Conservation (phyloP, 176 grass and related monocot species). For the Paspalum notatum region DNA sequence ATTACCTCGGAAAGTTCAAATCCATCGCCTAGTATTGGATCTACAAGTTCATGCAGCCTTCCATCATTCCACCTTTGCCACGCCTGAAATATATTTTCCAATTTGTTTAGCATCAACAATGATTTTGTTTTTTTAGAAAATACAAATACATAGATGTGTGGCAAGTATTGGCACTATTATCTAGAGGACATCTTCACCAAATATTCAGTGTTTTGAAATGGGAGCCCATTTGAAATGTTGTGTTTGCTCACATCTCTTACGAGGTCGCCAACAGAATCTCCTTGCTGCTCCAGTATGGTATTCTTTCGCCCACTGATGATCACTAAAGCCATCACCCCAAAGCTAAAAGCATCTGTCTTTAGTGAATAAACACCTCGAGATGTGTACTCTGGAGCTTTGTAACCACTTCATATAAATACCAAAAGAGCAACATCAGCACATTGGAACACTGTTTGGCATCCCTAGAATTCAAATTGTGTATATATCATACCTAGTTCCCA, state of each 20-base stretch:
- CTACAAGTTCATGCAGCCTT: slow-evolving; percentile 43
- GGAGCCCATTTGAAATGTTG: neutral
- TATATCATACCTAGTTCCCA: slow-evolving; percentile 51
- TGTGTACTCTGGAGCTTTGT: slow-evolving; percentile 55
- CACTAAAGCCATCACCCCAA: slow-evolving; percentile 46
- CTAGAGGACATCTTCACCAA: neutral
- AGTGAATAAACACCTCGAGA: slow-evolving; percentile 44
- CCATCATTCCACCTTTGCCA: slow-evolving; percentile 50
- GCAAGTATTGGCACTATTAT: neutral
- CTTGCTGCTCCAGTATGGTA: slow-evolving; percentile 20
- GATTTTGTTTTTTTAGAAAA: neutral
- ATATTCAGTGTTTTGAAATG: slow-evolving; percentile 14
- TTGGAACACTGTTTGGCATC: neutral
- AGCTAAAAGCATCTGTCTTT: slow-evolving; percentile 69
- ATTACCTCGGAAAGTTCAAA: slow-evolving; percentile 23
- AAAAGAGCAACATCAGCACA: neutral
- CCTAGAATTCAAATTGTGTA: neutral
- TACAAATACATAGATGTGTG: neutral
- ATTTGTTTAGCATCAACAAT: neutral
- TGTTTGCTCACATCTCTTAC: slow-evolving; percentile 50
- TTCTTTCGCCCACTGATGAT: slow-evolving; percentile 52
- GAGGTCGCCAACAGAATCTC: slow-evolving; percentile 46
- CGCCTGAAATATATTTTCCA: slow-evolving; percentile 39
- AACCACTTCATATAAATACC: slow-evolving; percentile 39
- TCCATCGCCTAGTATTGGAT: slow-evolving; percentile 22